Base-by-base conservation (phyloP, 2,329 filamentous ascomycete genomes). In the Fusarium euwallaceae region DNA sequence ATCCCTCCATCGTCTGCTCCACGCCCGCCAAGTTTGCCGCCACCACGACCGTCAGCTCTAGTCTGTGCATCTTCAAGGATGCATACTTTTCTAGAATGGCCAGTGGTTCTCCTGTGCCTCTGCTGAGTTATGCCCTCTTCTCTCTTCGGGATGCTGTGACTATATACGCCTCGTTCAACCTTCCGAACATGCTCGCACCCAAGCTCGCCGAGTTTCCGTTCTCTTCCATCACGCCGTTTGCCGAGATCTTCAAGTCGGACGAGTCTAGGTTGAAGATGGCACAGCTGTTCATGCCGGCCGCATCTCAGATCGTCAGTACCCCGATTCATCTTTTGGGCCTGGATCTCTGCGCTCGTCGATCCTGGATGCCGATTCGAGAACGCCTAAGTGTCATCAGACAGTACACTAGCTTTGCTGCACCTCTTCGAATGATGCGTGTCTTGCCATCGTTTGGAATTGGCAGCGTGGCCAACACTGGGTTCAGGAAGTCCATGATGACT, bases 151-250 rank as follows among this genome's bases (percentile, higher is more conserved):
- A 78, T 56, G 76, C 77, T 11, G 64, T 78, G 16, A 78, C 76
- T 32, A 70, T 78, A 14, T 78, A 74, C 43, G 76, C 76, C 17
- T 78, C 76, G 20, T 78, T 78, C 75, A 78, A 78, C 48, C 36
- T 78, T 20, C 76, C 76, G 29, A 64, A 74, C 2, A 67, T 78
- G 39, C 67, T 78, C 11, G 76, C 76, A 2, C 76, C 76, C 8
- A 77, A 74, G 32, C 66, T 78, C 24, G 72, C 76, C 34, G 69
- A 78, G n/a, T 59, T 78, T 9, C 69, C 76, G 0, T 68, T 78
- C 14, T 45, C 75, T 2, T 69, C 65, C 0, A 58, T 75, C 11
- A 69, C 65, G 1, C 76, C 76, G 0, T 74, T 78, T 51, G 48
- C 67, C 12, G 64, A 67, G 12, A 63, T 78, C 4, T 75, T 78